phyloP scores from a whole-genome alignment of 176 grass and related monocot genomes.

The Pontederia paniculata region DNA sequence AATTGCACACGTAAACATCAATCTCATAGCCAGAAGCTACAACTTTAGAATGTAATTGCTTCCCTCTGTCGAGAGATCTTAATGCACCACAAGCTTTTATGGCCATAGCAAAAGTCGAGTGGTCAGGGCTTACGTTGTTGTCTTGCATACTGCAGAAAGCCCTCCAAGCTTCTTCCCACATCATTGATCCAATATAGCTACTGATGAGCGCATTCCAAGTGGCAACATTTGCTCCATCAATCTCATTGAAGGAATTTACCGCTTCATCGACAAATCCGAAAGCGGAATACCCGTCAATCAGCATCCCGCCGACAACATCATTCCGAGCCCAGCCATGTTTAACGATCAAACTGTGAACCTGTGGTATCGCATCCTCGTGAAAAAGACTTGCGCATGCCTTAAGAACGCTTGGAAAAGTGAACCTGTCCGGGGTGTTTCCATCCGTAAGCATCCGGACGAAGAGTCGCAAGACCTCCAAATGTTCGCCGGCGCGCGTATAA shows the following conservation, averaged over 20 bases:
- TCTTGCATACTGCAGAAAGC: slow-evolving; percentile 25
- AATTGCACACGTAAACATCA: slow-evolving; percentile 36
- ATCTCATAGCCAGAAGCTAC: slow-evolving; percentile 23
- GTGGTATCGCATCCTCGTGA: slow-evolving; percentile 18
- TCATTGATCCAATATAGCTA: slow-evolving; percentile 21
- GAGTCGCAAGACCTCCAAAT: slow-evolving; percentile 28
- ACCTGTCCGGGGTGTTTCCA: slow-evolving; percentile 18
- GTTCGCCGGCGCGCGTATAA: slow-evolving; percentile 24
- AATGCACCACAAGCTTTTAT: slow-evolving; percentile 30
- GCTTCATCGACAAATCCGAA: slow-evolving; percentile 25
- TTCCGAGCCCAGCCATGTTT: slow-evolving; percentile 26
- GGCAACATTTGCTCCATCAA: slow-evolving; percentile 26
- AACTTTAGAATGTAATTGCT: slow-evolving; percentile 31
- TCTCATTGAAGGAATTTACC: slow-evolving; percentile 16
- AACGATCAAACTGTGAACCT: slow-evolving; percentile 28
- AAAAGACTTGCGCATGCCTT: slow-evolving; percentile 22
- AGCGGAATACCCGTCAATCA: slow-evolving; percentile 25
- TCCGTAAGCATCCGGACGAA: slow-evolving; percentile 28
- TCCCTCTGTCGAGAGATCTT: slow-evolving; percentile 23
- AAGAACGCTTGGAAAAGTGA: slow-evolving; percentile 45
- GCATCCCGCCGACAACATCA: slow-evolving; percentile 30
- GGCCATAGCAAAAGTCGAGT: slow-evolving; percentile 40
- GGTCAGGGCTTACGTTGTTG: slow-evolving; percentile 12
- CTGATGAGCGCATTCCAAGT: slow-evolving; percentile 46
- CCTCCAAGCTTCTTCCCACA: slow-evolving; percentile 32